Conservation (phyloP, 1,284 basidiomycete species). For the Boletellus deceptivus region DNA sequence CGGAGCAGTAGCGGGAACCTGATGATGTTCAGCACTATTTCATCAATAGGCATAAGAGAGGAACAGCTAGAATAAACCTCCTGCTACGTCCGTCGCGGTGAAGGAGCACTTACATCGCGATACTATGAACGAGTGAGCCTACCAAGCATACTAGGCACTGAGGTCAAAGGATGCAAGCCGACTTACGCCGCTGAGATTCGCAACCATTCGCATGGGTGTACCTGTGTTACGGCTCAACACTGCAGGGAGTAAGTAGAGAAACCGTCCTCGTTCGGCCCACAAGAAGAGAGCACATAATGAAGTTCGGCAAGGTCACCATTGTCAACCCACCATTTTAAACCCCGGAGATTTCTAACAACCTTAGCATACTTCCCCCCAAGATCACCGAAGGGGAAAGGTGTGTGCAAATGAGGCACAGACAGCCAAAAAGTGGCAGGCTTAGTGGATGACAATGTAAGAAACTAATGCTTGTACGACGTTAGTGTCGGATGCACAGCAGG, state of each 20-base stretch:
- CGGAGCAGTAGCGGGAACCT: slow-evolving; percentile 19
- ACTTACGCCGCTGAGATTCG: slow-evolving; percentile 33
- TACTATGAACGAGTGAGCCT: slow-evolving; percentile 23
- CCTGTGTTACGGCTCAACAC: too few species aligned
- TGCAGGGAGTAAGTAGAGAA: slow-evolving; percentile 31
- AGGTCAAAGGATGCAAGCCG: background rate
- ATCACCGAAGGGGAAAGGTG: slow-evolving; percentile 13
- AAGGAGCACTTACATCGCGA: slow-evolving; percentile 22
- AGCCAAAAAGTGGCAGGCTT: slow-evolving; percentile 6
- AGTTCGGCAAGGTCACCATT: too few species aligned
- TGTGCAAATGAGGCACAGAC: slow-evolving; percentile 22
- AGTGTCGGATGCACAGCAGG: slow-evolving; percentile 10
- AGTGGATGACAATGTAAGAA: slow-evolving; percentile 8
- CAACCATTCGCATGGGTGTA: slow-evolving; percentile 11
- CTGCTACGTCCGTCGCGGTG: slow-evolving; percentile 17
- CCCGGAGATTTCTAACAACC: slow-evolving; percentile 6
- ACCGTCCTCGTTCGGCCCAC: background rate
- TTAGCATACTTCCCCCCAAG: slow-evolving; percentile 10
- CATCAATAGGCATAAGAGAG: background rate
- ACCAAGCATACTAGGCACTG: background rate
- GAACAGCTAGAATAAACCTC: slow-evolving; percentile 16
- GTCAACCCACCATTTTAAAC: slow-evolving; percentile 21
- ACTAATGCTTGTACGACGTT: slow-evolving; percentile 24
- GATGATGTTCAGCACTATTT: background rate
- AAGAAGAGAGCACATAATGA: background rate